phyloP scores from a whole-genome alignment of 2,329 filamentous ascomycete species.

The Myriosclerotinia duriaeana region DNA sequence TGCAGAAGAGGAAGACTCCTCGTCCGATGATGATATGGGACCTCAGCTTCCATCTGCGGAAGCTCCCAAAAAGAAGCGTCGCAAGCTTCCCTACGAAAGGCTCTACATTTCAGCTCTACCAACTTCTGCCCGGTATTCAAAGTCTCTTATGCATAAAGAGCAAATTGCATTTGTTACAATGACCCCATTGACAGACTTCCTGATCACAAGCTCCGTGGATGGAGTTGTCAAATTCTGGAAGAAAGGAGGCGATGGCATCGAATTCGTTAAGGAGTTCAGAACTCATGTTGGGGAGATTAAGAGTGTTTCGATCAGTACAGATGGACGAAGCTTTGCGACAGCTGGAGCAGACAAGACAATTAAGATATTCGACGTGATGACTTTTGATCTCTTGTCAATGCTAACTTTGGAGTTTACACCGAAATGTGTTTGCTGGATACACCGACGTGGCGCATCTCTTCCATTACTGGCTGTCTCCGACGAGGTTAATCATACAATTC shows the following conservation, averaged over 20 bases:
- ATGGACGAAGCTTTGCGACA: conserved; percentile 91
- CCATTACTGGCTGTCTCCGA: conserved; percentile 84
- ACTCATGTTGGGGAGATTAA: conserved; percentile 84
- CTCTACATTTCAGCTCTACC: conserved; percentile 91
- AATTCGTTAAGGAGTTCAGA: conserved; percentile 97
- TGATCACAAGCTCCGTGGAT: conserved; percentile 90
- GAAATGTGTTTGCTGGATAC: conserved; percentile 86
- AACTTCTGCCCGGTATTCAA: conserved; percentile 78
- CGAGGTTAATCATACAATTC: conserved; percentile 68
- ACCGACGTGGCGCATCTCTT: conserved; percentile 80
- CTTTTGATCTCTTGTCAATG: conserved; percentile 84
- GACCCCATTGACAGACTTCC: conserved; percentile 88
- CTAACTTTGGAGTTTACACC: conserved; percentile 74
- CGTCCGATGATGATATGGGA: conserved; percentile 89
- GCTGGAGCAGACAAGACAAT: conserved; percentile 75
- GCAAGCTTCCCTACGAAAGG: conserved; percentile 90
- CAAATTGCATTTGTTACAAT: conserved; percentile 85
- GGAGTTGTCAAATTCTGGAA: conserved; percentile 99
- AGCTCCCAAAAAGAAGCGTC: conserved; percentile 83
- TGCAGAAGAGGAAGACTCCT: conserved; percentile 43
- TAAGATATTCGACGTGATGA: conserved; percentile 80
- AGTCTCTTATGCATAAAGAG: conserved; percentile 98
- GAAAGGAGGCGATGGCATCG: conserved; percentile 83
- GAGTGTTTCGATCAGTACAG: conserved; percentile 79
- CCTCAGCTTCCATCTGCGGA: conserved; percentile 80